phyloP scores from a whole-genome alignment of 2,329 filamentous ascomycete genomes.

The Penicillium sp. region DNA sequence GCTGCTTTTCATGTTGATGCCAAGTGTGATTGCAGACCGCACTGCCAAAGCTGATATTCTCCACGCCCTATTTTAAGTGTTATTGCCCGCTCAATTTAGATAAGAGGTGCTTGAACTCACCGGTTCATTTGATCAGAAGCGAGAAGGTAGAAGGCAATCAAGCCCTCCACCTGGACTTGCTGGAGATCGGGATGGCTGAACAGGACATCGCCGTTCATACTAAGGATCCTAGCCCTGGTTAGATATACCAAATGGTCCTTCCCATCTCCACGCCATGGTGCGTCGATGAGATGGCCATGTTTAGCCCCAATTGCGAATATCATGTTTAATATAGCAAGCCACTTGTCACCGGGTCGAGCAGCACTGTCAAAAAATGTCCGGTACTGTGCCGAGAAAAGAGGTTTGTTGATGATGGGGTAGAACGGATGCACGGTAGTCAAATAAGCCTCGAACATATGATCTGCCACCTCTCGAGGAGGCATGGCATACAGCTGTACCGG shows the following conservation, averaged over 20 bases:
- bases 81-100: neutral
- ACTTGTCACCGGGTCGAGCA: constrained; percentile 38
- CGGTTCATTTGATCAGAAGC: constrained; percentile 45
- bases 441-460: constrained; percentile 44
- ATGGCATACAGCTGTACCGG: constrained; percentile 43
- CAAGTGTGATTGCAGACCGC: constrained; percentile 43
- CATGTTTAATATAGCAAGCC: constrained; percentile 47
- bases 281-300: constrained; percentile 43
- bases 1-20: constrained; percentile 45
- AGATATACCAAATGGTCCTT: constrained; percentile 46
- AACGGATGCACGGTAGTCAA: constrained; percentile 43
- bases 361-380: constrained; percentile 37
- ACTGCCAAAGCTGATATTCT: constrained; percentile 42
- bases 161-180: constrained; percentile 45
- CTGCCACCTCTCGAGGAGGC: constrained; percentile 40
- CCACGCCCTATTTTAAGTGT: constrained; percentile 37
- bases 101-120: constrained; percentile 22
- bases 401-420: constrained; percentile 45
- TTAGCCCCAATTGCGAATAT: constrained; percentile 47
- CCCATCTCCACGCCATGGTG: constrained; percentile 42
- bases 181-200: constrained; percentile 47
- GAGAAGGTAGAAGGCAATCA: constrained; percentile 46
- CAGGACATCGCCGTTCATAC: constrained; percentile 42
- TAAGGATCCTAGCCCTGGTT: constrained; percentile 43
- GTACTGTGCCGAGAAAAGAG: constrained; percentile 42